These are phyloP conservation scores for Luzula sylvatica DNA, from an alignment of 176 grass and related monocot species.

Conservation along the genomic window DNA sequence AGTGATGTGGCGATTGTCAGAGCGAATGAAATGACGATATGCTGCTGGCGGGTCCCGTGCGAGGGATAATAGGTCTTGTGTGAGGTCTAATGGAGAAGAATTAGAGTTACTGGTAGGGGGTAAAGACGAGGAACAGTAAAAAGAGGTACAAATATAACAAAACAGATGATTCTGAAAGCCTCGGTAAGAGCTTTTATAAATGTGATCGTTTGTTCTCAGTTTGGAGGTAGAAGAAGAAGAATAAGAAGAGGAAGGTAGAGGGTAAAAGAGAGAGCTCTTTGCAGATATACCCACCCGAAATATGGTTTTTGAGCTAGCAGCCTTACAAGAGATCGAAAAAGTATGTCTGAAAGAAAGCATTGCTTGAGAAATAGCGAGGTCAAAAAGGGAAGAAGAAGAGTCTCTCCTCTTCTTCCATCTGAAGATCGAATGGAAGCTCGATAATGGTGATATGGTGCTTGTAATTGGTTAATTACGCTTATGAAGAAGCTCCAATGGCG, in stretches of 20 bases:
- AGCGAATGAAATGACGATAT: slow-evolving; percentile 26
- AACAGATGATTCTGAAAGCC: too few relatives aligned
- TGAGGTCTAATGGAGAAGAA: slow-evolving; percentile 12
- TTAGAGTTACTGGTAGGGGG: slow-evolving; percentile 7
- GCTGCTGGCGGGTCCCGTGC: slow-evolving; percentile 24
- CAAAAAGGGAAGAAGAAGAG: slow-evolving; percentile 12
- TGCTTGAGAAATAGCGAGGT: slow-evolving; percentile 2
- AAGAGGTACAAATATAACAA: neutral
- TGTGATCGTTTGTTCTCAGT: neutral
- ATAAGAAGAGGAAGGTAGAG: neutral
- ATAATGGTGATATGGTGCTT: slow-evolving; percentile 17
- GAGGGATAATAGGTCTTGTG: slow-evolving; percentile 19
- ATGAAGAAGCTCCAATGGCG: neutral
- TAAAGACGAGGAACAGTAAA: slow-evolving; percentile 2
- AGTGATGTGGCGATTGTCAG: slow-evolving; percentile 11
- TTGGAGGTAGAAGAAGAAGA: neutral
- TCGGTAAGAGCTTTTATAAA: neutral
- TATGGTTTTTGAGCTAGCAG: slow-evolving; percentile 1
- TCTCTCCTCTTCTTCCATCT: slow-evolving; percentile 32
- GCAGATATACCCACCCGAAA: neutral
- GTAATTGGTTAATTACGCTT: neutral
- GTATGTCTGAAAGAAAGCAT: slow-evolving; percentile 7
- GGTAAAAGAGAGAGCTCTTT: neutral
- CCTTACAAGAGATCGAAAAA: neutral
- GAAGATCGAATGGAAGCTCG: slow-evolving; percentile 1